phyloP scores from a whole-genome alignment of 2,329 filamentous ascomycete species.

The Claviceps monticola region DNA sequence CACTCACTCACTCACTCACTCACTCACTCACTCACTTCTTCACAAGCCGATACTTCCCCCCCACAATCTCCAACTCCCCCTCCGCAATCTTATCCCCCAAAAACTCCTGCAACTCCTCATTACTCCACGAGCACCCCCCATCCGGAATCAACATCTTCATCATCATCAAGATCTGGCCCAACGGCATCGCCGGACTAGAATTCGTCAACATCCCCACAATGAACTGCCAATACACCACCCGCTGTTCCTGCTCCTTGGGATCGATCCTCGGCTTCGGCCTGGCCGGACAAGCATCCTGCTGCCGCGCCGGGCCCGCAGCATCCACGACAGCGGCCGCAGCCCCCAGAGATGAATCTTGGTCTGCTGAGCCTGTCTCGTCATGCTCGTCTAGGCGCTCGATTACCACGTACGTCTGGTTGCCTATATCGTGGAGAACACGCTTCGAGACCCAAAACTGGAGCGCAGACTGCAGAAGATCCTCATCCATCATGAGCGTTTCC shows the following conservation, averaged over 20 bases:
- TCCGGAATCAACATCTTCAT: constrained; percentile 81
- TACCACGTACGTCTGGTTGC: constrained; percentile 47
- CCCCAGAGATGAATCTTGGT: constrained; percentile 16
- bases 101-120: constrained; percentile 76
- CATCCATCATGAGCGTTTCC: constrained; percentile 54
- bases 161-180: constrained; percentile 81
- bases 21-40: constrained; percentile 33
- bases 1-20: not conserved
- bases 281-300: constrained; percentile 19
- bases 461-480: constrained; percentile 53
- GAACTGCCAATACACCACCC: constrained; percentile 73
- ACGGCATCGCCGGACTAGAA: constrained; percentile 64
- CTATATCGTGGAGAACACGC: constrained; percentile 45
- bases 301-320: constrained; percentile 9
- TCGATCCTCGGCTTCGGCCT: constrained; percentile 41
- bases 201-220: constrained; percentile 94
- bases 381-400: constrained; percentile 45
- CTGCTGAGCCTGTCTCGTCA: constrained; percentile 12
- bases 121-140: constrained; percentile 79
- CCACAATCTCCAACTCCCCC: constrained; percentile 53
- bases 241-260: constrained; percentile 47
- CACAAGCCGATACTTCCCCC: constrained; percentile 55
- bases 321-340: constrained; percentile 1
- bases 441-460: constrained; percentile 60
- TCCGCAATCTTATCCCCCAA: constrained; percentile 63